Percentiles rank a stretch among this genome's conserved stretches.
Evolutionary conservation across 2,329 filamentous ascomycete species (phyloP).

Genomic region (Westerdykella aurantiaca): DNA sequence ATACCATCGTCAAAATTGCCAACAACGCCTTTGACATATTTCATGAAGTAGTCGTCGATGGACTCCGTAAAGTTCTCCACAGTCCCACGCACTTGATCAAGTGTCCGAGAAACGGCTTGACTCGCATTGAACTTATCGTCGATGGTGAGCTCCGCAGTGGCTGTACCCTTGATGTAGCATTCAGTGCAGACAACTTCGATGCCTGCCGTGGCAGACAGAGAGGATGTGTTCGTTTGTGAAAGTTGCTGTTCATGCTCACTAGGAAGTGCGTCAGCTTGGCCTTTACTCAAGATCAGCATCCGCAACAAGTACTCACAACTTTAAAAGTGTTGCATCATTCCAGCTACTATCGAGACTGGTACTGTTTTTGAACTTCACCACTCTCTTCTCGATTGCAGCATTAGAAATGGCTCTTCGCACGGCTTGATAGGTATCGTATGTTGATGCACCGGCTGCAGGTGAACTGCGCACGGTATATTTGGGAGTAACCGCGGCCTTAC

Average conservation of each 20-base stretch:
- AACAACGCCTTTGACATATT: conserved; percentile 6
- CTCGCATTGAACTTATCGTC: conserved; percentile 38
- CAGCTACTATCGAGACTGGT: conserved; percentile 37
- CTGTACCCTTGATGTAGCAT: conserved; percentile 49
- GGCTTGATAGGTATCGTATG: conserved; percentile 10
- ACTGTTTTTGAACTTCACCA: conserved; percentile 13
- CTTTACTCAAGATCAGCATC: neutral
- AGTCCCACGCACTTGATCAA: conserved; percentile 10
- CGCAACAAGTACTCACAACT: conserved; percentile 16
- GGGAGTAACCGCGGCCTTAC: neutral
- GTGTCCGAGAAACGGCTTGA: conserved; percentile 8
- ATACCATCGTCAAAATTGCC: conserved; percentile 16
- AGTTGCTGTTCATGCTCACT: conserved; percentile 4
- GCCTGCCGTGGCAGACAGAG: conserved; percentile 11
- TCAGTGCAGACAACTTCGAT: conserved; percentile 45
- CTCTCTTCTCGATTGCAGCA: conserved; percentile 7
- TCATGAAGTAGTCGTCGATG: conserved; percentile 8
- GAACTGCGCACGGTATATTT: conserved; percentile 8
- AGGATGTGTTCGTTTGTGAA: conserved; percentile 8
- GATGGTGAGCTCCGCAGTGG: conserved; percentile 41
- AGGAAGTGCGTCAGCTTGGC: conserved; percentile 1
- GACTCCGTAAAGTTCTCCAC: conserved; percentile 14
- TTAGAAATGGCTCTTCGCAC: conserved; percentile 10
- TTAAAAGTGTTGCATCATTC: conserved; percentile 37
- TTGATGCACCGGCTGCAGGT: conserved; percentile 10